Conservation (phyloP, 345 rosid genomes). For the Combretum micranthum region DNA sequence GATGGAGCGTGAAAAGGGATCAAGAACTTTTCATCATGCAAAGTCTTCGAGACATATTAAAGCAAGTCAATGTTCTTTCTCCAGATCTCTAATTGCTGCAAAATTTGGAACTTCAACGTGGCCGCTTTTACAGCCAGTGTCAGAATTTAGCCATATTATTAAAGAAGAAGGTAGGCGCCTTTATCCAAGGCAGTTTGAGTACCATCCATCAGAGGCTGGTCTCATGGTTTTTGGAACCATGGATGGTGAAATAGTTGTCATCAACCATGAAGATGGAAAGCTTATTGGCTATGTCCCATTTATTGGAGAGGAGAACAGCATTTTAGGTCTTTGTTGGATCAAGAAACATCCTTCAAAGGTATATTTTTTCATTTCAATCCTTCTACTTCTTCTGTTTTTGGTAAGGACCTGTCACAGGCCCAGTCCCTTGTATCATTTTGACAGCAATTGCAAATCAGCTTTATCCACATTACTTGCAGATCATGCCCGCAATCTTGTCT, state of each 20-base stretch:
- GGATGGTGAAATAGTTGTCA: constrained; percentile 42
- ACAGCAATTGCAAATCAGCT: too few relatives aligned
- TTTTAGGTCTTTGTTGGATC: constrained; percentile 54
- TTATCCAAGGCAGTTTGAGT: constrained; percentile 57
- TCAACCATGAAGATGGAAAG: constrained; percentile 47
- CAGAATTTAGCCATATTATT: constrained; percentile 17
- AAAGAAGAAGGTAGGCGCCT: constrained; percentile 31
- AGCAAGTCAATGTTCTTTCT: constrained; percentile 24
- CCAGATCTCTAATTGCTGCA: constrained; percentile 42
- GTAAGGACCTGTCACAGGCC: too few relatives aligned
- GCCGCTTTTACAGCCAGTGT: constrained; percentile 34
- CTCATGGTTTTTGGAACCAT: constrained; percentile 57
- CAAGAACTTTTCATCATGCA: constrained; percentile 15
- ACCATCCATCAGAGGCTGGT: constrained; percentile 37
- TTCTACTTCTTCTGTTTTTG: too few relatives aligned
- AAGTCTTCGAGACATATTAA: constrained; percentile 22
- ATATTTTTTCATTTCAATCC: not conserved
- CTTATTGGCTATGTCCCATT: constrained; percentile 31
- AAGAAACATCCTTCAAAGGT: constrained; percentile 49
- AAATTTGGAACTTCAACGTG: constrained; percentile 36
- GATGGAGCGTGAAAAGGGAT: constrained; percentile 39
- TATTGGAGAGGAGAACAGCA: constrained; percentile 26
- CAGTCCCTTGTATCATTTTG: too few relatives aligned
- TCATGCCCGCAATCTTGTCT: too few relatives aligned
- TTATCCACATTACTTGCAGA: too few relatives aligned